phyloP scores from a whole-genome alignment of 306 rosid genomes.

The Vigna unguiculata region DNA sequence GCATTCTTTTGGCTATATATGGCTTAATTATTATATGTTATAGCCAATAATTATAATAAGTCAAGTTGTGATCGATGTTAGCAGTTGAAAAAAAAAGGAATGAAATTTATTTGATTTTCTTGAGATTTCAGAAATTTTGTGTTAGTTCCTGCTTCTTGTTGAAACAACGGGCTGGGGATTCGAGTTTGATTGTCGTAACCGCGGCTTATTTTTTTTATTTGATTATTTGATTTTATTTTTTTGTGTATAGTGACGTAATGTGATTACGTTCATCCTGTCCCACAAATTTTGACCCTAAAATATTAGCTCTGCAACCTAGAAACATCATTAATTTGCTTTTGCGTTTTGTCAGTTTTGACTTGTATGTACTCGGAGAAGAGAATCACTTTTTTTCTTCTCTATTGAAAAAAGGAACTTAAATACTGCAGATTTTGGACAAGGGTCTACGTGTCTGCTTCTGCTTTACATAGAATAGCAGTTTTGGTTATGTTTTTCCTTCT shows the following conservation, averaged over 20 bases:
- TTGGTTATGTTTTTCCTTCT: not conserved
- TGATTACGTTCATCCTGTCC: conserved; percentile 8
- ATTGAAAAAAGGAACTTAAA: too few relatives aligned
- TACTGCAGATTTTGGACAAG: too few relatives aligned
- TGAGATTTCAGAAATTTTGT: too few relatives aligned
- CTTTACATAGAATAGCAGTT: not conserved
- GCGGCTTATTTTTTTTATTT: not conserved
- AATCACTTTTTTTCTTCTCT: not conserved
- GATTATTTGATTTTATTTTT: not conserved
- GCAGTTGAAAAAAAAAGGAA: not conserved
- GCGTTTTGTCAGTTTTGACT: conserved; percentile 9
- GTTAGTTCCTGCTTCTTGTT: not conserved
- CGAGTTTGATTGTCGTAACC: not conserved
- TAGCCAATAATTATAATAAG: conserved; percentile 34
- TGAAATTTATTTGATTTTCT: conserved; percentile 21
- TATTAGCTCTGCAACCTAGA: not conserved
- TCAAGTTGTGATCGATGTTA: not conserved
- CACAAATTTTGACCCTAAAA: conserved; percentile 35
- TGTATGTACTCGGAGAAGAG: conserved; percentile 12
- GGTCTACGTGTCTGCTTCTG: not conserved
- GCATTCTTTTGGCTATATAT: conserved; percentile 52
- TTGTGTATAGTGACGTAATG: too few relatives aligned
- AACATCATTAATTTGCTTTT: not conserved
- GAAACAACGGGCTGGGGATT: not conserved
- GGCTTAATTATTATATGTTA: not conserved